These are phyloP conservation scores for Saturnispora halmiae DNA, from an alignment of 805 yeast genomes.

Conservation along the genomic window DNA sequence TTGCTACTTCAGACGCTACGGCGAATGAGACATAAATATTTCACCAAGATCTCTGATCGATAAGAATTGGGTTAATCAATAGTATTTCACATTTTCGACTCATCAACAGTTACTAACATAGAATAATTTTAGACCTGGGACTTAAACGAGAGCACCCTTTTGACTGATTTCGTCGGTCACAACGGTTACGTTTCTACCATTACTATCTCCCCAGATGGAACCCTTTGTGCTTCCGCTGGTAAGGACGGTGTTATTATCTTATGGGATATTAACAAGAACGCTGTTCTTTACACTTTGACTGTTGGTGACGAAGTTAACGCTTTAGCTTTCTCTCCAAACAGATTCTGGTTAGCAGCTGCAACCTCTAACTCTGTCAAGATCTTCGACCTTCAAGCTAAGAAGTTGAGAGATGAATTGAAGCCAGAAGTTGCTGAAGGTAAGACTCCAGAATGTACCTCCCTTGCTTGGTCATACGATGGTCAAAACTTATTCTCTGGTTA, in stretches of 20 bases:
- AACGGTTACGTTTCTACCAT: constrained; percentile 96
- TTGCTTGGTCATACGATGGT: constrained; percentile 99
- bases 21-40: constrained; percentile 89
- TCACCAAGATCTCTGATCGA: constrained; percentile 99
- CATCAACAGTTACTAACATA: constrained; percentile 11
- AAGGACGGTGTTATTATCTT: constrained; percentile 98
- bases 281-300: constrained; percentile 83
- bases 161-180: constrained; percentile 98
- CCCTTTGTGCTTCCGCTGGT: constrained; percentile 98
- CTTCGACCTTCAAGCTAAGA: constrained; percentile 94
- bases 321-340: constrained; percentile 99
- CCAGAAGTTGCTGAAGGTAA: constrained; percentile 95
- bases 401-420: constrained; percentile 91
- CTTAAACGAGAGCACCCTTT: constrained; percentile 59
- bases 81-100: no score
- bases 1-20: constrained; percentile 98
- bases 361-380: constrained; percentile 96
- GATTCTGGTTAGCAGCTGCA: constrained; percentile 99
- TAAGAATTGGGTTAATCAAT: no score
- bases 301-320: constrained; percentile 97
- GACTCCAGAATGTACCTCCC: constrained; percentile 96
- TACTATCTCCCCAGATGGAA: constrained; percentile 99
- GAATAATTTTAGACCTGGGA: constrained; percentile 75
- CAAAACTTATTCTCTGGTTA: constrained; percentile 99
- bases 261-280: constrained; percentile 89